These are phyloP conservation scores for Ophiostoma sp. DNA, from an alignment of 2,329 filamentous ascomycete genomes.

Conservation along the genomic window DNA sequence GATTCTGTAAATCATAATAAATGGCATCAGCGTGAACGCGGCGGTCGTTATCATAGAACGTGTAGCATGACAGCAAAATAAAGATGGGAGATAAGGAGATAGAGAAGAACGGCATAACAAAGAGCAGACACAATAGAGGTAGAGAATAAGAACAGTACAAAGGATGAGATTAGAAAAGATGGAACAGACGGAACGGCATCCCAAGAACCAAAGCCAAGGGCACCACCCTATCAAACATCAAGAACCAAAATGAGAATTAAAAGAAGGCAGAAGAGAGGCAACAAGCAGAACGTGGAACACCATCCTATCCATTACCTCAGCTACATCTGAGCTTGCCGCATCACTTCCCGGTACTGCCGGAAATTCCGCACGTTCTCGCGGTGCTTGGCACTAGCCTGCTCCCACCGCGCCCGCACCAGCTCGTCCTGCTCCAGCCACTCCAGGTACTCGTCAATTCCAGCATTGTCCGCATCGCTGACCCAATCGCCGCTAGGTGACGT, in stretches of 20 bases:
- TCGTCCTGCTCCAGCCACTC: slow-evolving; percentile 60
- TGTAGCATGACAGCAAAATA: not conserved
- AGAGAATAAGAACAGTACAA: not conserved
- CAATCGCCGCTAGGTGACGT: slow-evolving; percentile 36
- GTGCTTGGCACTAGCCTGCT: slow-evolving; percentile 55
- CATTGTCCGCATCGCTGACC: slow-evolving; percentile 40
- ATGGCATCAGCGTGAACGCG: not conserved
- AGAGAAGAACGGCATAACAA: not conserved
- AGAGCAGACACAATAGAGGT: not conserved
- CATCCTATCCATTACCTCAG: not conserved
- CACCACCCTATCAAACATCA: not conserved
- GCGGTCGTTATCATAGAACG: not conserved
- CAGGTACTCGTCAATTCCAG: slow-evolving; percentile 54
- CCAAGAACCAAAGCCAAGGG: not conserved
- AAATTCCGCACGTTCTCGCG: slow-evolving; percentile 55
- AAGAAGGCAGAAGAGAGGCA: not conserved
- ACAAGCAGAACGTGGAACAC: not conserved
- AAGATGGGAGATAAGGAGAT: too few relatives aligned
- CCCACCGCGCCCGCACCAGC: slow-evolving; percentile 57
- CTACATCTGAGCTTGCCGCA: slow-evolving; percentile 38
- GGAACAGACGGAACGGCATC: not conserved
- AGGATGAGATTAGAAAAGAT: not conserved
- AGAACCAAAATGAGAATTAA: not conserved
- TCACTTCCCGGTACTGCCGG: slow-evolving; percentile 42
- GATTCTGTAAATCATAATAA: not conserved